Evolutionary conservation across 441 rosid genomes (phyloP), one percentile per base, ranked within the genome.

Genomic region (Omphalea diandra): DNA sequence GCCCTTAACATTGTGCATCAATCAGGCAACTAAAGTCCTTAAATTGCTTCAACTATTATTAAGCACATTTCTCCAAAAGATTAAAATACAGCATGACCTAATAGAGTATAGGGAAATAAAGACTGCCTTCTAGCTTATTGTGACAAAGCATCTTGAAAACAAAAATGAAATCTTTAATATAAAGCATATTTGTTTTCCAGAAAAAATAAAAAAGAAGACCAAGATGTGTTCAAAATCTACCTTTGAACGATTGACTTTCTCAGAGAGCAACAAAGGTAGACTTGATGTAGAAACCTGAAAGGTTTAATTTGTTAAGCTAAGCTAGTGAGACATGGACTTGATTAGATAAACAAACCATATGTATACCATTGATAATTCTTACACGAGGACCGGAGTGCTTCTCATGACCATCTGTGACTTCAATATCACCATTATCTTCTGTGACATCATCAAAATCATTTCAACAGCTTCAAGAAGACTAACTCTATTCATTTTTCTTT

Each of bases 231-330:
- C 38, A 52, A 68, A 69, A 68, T 77, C 63, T 79, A 86, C 98
- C 95, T 94, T 91, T 54, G 94, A 75, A 57, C 94, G 93, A 46
- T 82, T 89, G 73, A 90, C 90, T 81, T 94, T 94, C 82, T 91
- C 98, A 20, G 98, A 75, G n/a, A 94, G 88, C 69, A 94, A 81
- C 85, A 91, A 81, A 38, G 97, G 97, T 82, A 91, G 76, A 63
- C 87, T 86, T 79, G 97, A 86, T 67, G 85, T 77, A 63, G 94
- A 84, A 55, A 74, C 90, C 97, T 91, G 80, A 33, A 83, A 72
- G 58, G 77, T 24, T 75, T 44, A 73, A 75, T 67, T 59, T 66
- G 72, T 56, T 41, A 71, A 54, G 73, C 47, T 27, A 73, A 76
- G 75, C 70, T 11, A 73, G 69, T 61, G 70, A 77, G 67, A 59